Conservation (phyloP, 169 alveolate species). For the Eimeria necatrix region DNA sequence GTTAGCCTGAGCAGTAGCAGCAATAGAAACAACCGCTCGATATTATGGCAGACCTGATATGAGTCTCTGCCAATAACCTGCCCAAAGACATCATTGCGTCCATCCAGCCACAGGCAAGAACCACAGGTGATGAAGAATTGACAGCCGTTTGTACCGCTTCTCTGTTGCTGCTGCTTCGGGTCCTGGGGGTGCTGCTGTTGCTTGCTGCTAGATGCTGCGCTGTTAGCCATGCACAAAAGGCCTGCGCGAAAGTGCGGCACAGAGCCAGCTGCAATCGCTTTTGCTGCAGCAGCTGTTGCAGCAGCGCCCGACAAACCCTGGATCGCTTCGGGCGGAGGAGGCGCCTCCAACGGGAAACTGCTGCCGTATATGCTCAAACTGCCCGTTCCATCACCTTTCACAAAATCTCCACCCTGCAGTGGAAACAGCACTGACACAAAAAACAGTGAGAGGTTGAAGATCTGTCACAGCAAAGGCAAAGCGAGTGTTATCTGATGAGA, state of each 20-base stretch:
- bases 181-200: slow-evolving; percentile 30
- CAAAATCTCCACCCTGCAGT: slow-evolving; percentile 98
- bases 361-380: slow-evolving; percentile 97
- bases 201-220: slow-evolving; percentile 26
- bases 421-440: not conserved
- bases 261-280: slow-evolving; percentile 84
- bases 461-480: not conserved
- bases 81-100: slow-evolving; percentile 92
- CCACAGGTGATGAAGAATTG: slow-evolving; percentile 98
- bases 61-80: slow-evolving; percentile 84
- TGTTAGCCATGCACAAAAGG: slow-evolving; percentile 96
- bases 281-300: slow-evolving; percentile 48
- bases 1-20: not conserved
- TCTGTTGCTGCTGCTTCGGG: slow-evolving; percentile 34
- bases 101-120: slow-evolving; percentile 97
- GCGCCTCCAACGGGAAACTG: slow-evolving; percentile 95
- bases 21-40: not conserved
- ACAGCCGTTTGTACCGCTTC: slow-evolving; percentile 92
- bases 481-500: not conserved
- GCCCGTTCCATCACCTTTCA: slow-evolving; percentile 98
- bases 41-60: slow-evolving; percentile 23
- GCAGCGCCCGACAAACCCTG: slow-evolving; percentile 19
- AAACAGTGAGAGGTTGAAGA: not conserved
- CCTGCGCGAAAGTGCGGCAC: slow-evolving; percentile 96
- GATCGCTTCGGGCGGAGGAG: not conserved